phyloP scores from a whole-genome alignment of 129 eudicot genomes.

The Rutidosis leptorrhynchoides region DNA sequence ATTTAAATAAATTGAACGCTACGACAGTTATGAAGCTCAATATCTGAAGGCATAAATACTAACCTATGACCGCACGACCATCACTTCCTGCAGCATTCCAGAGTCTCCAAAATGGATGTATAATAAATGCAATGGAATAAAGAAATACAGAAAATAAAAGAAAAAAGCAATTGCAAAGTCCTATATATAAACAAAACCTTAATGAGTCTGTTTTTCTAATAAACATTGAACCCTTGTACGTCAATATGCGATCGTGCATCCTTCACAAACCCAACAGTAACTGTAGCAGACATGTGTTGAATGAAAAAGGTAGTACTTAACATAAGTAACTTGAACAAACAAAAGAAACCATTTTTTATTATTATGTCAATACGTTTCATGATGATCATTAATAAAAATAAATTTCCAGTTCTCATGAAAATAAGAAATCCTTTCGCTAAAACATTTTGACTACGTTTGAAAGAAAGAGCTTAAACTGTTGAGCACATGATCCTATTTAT shows the following conservation, averaged over 20 bases:
- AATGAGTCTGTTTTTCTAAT: slow-evolving; percentile 93
- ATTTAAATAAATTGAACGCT: too few relatives aligned
- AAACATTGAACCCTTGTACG: slow-evolving; percentile 97
- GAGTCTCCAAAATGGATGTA: slow-evolving; percentile 96
- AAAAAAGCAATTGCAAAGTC: neutral
- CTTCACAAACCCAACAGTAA: slow-evolving; percentile 94
- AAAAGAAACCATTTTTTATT: slow-evolving; percentile 13
- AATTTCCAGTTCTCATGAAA: too few relatives aligned
- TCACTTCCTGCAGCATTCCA: slow-evolving; percentile 99
- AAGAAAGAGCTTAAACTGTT: too few relatives aligned
- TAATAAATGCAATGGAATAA: slow-evolving; percentile 15
- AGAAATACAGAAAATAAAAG: neutral
- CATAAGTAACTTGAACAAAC: slow-evolving; percentile 12
- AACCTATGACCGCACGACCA: slow-evolving; percentile 99
- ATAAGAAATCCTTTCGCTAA: too few relatives aligned
- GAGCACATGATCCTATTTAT: too few relatives aligned
- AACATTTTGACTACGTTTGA: too few relatives aligned
- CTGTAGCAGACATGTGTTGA: slow-evolving; percentile 77
- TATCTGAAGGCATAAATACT: slow-evolving; percentile 2
- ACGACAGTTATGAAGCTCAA: too few relatives aligned
- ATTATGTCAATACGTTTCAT: too few relatives aligned
- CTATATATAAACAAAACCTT: slow-evolving; percentile 52
- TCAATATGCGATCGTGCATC: slow-evolving; percentile 93
- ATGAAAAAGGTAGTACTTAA: slow-evolving; percentile 4
- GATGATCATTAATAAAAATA: too few relatives aligned